A percentile compares a stretch with the other conserved stretches of the same genome.
Evolutionary conservation across 129 eudicot species (phyloP).

Genomic region (Escallonia herrerae): DNA sequence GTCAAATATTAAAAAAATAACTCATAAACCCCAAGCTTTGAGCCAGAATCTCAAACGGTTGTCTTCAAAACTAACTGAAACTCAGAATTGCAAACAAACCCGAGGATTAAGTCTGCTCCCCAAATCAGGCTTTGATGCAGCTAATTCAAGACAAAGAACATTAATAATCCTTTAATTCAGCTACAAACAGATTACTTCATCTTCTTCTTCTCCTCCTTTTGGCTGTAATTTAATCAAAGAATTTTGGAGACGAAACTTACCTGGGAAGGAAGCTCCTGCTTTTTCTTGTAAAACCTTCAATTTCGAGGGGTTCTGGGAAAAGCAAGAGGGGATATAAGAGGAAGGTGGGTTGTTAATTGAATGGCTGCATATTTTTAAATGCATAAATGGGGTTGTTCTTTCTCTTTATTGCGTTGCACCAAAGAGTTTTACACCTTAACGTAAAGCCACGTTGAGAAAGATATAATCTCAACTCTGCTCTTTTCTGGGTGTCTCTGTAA

Average conservation of each 20-base stretch:
- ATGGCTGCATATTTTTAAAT: background rate
- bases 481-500: no score
- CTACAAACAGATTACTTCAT: background rate
- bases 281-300: background rate
- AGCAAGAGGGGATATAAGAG: no score
- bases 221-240: background rate
- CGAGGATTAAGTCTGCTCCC: background rate
- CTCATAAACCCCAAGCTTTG: slow-evolving; percentile 8
- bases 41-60: slow-evolving; percentile 8
- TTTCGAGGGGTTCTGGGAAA: background rate
- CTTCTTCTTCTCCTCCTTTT: background rate
- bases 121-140: slow-evolving; percentile 30
- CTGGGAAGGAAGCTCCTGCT: background rate
- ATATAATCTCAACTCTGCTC: no score
- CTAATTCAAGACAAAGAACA: slow-evolving; percentile 19
- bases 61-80: slow-evolving; percentile 7
- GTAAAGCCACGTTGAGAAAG: background rate
- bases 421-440: background rate
- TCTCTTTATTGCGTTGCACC: background rate
- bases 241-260: slow-evolving; percentile 12
- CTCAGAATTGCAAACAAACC: background rate
- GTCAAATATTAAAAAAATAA: slow-evolving; percentile 6
- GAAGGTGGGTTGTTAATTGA: background rate
- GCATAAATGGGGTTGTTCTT: no score
- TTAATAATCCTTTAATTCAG: slow-evolving; percentile 6